A percentile compares a stretch with the other conserved stretches of the same genome.
These are phyloP conservation scores for Gautieria morchelliformis DNA, from an alignment of 768 basidiomycete genomes.

Conservation along the genomic window DNA sequence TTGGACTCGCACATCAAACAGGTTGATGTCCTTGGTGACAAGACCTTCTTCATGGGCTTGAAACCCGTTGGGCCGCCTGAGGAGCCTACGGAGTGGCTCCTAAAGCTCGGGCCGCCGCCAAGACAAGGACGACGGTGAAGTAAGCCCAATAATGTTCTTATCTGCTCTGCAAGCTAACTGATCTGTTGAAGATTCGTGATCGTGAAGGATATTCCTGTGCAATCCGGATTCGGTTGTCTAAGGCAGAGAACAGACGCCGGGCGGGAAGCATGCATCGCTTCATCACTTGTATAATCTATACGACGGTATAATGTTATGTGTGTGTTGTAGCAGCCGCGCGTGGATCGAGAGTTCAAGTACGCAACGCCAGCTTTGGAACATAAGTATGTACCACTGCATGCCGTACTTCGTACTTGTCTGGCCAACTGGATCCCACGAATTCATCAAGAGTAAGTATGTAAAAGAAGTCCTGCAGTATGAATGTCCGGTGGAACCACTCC, in stretches of 20 bases:
- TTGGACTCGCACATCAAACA: background rate
- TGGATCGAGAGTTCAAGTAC: too few species aligned
- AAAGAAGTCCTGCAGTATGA: background rate
- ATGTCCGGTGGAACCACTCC: background rate
- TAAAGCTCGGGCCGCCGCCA: background rate
- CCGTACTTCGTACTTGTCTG: too few species aligned
- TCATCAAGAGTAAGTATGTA: background rate
- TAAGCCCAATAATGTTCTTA: background rate
- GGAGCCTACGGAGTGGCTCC: background rate
- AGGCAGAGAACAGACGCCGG: too few species aligned
- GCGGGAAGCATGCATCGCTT: too few species aligned
- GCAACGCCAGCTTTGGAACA: too few species aligned
- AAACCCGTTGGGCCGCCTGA: background rate
- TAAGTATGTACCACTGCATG: too few species aligned
- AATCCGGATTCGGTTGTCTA: too few species aligned
- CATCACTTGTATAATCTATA: too few species aligned
- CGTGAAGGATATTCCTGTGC: background rate
- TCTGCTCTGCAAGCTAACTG: background rate
- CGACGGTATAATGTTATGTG: too few species aligned
- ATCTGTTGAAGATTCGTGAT: background rate
- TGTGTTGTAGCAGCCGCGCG: too few species aligned
- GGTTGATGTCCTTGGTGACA: background rate
- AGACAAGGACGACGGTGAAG: background rate
- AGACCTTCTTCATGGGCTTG: background rate
- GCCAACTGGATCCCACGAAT: too few species aligned